Evolutionary conservation across 148 eudicot species (phyloP), one percentile per base, ranked within the genome.

Genomic region (Rhododendron molle): DNA sequence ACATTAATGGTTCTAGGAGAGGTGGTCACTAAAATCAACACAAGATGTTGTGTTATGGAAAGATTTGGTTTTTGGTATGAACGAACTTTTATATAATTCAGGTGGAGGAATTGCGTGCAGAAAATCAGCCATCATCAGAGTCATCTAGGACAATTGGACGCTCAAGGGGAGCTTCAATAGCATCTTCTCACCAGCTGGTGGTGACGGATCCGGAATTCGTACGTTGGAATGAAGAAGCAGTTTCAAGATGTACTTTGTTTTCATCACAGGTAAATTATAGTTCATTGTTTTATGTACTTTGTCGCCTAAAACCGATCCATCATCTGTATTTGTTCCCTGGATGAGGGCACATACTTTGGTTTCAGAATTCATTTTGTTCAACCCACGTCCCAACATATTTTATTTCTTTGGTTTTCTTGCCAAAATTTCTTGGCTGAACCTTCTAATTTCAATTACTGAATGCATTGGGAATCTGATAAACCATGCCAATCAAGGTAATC

Each of bases 171-270:
- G 92, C 98, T 89, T 90, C 98, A 83, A 86, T 95, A 85, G 73
- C 96, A 83, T 90, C 98, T 89, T 91, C 94, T 84, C 90, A 87
- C 85, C 96, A 92, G 90, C 96, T 96, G 1, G 54, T 80, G 87
- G 99, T 97, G 90, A 94, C n/a, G n/a, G n/a, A n/a, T n/a, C n/a
- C 98, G 40, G 99, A 97, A 87, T 97, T 97, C 92, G 98, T 97
- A 60, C 98, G 98, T 60, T 97, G 99, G 98, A 97, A 97, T 83
- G 99, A 97, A 87, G 99, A 97, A 90, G 99, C 99, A 86, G 90
- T 97, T 84, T 92, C 96, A 13, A 92, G 99, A 88, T 95, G 98
- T 82, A 90, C 91, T 86, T 88, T 95, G 91, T 97, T 97, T 87
- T 94, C 99, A 65, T 85, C 93, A 81, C 98, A 93, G 96, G 98